Evolutionary conservation across 176 grass and related monocot species (phyloP).

Genomic region (Oropetium thomaeum): DNA sequence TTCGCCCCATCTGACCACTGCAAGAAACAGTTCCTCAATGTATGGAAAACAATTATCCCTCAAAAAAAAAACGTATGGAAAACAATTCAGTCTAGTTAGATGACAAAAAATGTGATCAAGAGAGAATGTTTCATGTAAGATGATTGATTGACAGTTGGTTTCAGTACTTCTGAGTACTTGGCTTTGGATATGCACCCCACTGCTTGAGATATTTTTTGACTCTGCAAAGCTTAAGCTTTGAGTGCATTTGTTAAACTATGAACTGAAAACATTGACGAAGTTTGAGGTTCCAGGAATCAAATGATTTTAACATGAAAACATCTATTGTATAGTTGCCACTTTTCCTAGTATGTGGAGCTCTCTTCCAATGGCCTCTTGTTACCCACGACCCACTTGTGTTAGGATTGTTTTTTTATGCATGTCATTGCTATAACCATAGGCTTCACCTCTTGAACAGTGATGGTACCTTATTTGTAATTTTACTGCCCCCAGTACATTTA

Average conservation of each 20-base stretch:
- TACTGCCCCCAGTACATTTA: neutral
- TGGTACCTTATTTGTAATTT: neutral
- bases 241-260: neutral
- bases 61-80: too few species aligned
- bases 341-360: too few species aligned
- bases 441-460: neutral
- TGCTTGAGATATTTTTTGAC: neutral
- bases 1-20: neutral
- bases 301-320: neutral
- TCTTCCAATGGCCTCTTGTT: neutral
- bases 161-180: neutral
- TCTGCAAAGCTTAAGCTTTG: neutral
- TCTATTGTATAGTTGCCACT: neutral
- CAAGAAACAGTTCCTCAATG: constrained; percentile 5
- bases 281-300: neutral
- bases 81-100: constrained; percentile 15
- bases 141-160: neutral
- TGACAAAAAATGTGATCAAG: neutral
- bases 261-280: neutral
- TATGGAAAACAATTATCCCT: too few species aligned
- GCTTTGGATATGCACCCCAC: neutral
- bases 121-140: neutral
- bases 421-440: neutral
- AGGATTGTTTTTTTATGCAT: constrained; percentile 1
- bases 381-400: neutral